These are phyloP conservation scores for Aureobasidium vineae DNA, from an alignment of 2,329 filamentous ascomycete species.

Conservation along the genomic window DNA sequence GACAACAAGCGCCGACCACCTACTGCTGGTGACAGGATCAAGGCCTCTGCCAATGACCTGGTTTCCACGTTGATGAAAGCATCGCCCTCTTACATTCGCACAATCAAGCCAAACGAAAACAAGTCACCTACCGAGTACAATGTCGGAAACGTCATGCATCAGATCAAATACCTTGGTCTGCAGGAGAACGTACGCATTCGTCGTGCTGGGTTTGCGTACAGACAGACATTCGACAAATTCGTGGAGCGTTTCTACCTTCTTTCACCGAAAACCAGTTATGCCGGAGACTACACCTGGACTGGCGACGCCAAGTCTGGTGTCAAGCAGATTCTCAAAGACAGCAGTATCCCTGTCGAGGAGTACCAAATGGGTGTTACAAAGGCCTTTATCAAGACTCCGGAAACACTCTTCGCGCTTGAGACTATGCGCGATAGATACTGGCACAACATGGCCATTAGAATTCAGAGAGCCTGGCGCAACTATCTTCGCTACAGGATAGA, in stretches of 20 bases:
- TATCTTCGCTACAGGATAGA: slow-evolving; percentile 91
- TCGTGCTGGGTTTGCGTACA: slow-evolving; percentile 92
- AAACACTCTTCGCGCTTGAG: slow-evolving; percentile 93
- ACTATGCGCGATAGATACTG: slow-evolving; percentile 98
- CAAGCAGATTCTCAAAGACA: slow-evolving; percentile 92
- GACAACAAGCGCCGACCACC: slow-evolving; percentile 94
- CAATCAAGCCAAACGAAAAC: slow-evolving; percentile 99
- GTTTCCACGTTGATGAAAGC: slow-evolving; percentile 97
- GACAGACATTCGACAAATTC: slow-evolving; percentile 97
- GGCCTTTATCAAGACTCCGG: slow-evolving; percentile 96
- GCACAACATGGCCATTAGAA: slow-evolving; percentile 99
- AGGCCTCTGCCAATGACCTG: slow-evolving; percentile 87
- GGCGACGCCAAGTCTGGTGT: slow-evolving; percentile 85
- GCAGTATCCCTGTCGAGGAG: slow-evolving; percentile 90
- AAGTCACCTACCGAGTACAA: slow-evolving; percentile 96
- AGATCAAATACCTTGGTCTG: slow-evolving; percentile 98
- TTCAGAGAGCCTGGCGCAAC: slow-evolving; percentile 95
- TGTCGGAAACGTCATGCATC: slow-evolving; percentile 86
- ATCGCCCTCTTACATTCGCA: slow-evolving; percentile 95
- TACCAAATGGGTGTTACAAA: slow-evolving; percentile 97
- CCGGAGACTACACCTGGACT: slow-evolving; percentile 94
- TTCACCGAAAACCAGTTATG: slow-evolving; percentile 91
- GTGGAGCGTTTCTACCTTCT: slow-evolving; percentile 95
- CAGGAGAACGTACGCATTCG: slow-evolving; percentile 98
- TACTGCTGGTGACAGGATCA: slow-evolving; percentile 95